Evolutionary conservation across 371 early-diverging fungal genomes (phyloP), one percentile per base, ranked within the genome.

Genomic region (Haplosporangium sp.): DNA sequence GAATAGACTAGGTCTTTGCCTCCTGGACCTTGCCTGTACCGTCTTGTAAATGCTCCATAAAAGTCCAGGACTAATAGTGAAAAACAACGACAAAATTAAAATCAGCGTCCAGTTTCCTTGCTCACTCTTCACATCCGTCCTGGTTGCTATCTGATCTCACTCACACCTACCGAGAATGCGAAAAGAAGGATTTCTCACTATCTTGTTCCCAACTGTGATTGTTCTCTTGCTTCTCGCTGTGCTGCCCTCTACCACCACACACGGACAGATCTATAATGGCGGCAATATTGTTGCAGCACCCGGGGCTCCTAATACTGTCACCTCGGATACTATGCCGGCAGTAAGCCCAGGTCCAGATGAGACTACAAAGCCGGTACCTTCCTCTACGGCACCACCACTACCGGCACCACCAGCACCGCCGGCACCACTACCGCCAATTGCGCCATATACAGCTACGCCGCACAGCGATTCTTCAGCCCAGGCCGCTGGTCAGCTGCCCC

Each of bases 231-330:
- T 53, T 29, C 40, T 40, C 58, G 1, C 45, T 64, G 16, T 50
- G 50, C 36, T 38, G 16, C 6, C 2, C 38, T 7, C n/a, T 13
- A 41, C 43, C 38, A 11, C 51, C 51, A 50, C 45, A 1, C n/a
- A 72, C 40, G 73, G 62, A 36, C 73, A 73, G 46, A 73, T 73
- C 46, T 67, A 37, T 47, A 73, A 67, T 59, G 73, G 73, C 8
- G 20, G 46, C 13, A 29, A 57, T 16, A 45, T 73, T 8, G 54
- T 73, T 0, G 58, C 67, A n/a, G n/a, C n/a, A n/a, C n/a, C n/a
- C n/a, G n/a, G n/a, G n/a, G n/a, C n/a, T n/a, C n/a, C n/a, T n/a
- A n/a, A n/a, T n/a, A n/a, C n/a, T n/a, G n/a, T n/a, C n/a, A n/a
- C n/a, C n/a, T n/a, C n/a, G n/a, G n/a, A n/a, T n/a, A n/a, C n/a